Evolutionary conservation across 2,329 filamentous ascomycete genomes (phyloP).

Genomic region (Colletotrichum gloeosporioides): DNA sequence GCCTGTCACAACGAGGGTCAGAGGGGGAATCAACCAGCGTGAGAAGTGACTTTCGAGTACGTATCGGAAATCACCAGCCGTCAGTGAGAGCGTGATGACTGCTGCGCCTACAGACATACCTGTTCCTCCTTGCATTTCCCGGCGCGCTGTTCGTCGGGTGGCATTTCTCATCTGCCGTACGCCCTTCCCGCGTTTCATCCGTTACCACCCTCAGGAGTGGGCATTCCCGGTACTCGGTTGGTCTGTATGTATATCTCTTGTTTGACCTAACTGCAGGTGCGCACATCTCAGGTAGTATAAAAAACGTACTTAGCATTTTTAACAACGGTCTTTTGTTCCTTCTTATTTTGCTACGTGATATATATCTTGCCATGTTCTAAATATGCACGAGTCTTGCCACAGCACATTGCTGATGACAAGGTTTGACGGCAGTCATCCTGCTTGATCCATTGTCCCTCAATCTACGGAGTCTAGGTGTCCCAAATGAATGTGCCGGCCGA

Average conservation of each 20-base stretch:
- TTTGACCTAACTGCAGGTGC: constrained; percentile 1
- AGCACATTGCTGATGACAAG: constrained; percentile 37
- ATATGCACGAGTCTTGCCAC: constrained; percentile 28
- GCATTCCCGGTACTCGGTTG: not conserved
- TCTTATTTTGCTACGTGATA: not conserved
- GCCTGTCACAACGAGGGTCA: not conserved
- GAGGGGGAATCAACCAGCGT: not conserved
- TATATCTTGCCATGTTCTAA: not conserved
- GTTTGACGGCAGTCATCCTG: constrained; percentile 64
- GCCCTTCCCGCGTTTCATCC: not conserved
- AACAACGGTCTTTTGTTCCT: not conserved
- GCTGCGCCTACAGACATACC: constrained; percentile 17
- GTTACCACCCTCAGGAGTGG: not conserved
- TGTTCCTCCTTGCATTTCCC: not conserved
- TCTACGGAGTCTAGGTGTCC: constrained; percentile 41
- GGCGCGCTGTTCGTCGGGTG: not conserved
- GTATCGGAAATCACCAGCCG: constrained; percentile 33
- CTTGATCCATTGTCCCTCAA: constrained; percentile 67
- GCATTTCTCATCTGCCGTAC: not conserved
- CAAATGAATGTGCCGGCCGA: not conserved
- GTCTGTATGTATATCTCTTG: constrained; percentile 18
- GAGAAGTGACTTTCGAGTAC: constrained; percentile 30
- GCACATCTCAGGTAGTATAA: not conserved
- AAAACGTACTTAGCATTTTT: not conserved
- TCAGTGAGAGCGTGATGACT: constrained; percentile 26